Evolutionary conservation across 1,284 basidiomycete genomes (phyloP).

Genomic region (Pyrrhoderma lamaoense): DNA sequence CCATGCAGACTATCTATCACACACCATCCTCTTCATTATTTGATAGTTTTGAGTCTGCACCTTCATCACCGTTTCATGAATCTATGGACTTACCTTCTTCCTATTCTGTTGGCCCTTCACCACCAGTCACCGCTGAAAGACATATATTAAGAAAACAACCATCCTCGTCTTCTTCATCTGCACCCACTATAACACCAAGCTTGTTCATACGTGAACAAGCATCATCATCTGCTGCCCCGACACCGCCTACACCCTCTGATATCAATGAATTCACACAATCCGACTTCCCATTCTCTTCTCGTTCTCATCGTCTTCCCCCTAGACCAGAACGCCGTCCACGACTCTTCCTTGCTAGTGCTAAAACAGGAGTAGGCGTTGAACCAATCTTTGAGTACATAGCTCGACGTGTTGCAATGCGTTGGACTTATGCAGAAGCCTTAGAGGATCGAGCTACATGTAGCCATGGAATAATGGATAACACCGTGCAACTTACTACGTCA

Average conservation of each 20-base stretch:
- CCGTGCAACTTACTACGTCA: conserved; percentile 19
- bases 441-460: conserved; percentile 28
- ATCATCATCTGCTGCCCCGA: conserved; percentile 16
- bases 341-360: conserved; percentile 67
- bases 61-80: conserved; percentile 46
- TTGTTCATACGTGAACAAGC: conserved; percentile 38
- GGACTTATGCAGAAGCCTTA: conserved; percentile 54
- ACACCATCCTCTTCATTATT: conserved; percentile 69
- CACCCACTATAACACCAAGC: conserved; percentile 55
- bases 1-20: conserved; percentile 56
- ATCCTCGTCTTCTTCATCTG: conserved; percentile 42
- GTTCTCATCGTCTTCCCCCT: conserved; percentile 23
- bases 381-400: conserved; percentile 68
- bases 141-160: conserved; percentile 23
- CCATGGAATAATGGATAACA: conserved; percentile 21
- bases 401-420: conserved; percentile 44
- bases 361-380: conserved; percentile 60
- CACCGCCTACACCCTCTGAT: conserved; percentile 19
- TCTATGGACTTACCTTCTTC: conserved; percentile 22
- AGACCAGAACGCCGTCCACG: conserved; percentile 45
- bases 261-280: background rate
- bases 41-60: conserved; percentile 42
- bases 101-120: conserved; percentile 20
- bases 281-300: conserved; percentile 17
- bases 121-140: conserved; percentile 14